Evolutionary conservation across 108 stramenopile genomes (phyloP).

Genomic region (Fistulifera pelliculosa): DNA sequence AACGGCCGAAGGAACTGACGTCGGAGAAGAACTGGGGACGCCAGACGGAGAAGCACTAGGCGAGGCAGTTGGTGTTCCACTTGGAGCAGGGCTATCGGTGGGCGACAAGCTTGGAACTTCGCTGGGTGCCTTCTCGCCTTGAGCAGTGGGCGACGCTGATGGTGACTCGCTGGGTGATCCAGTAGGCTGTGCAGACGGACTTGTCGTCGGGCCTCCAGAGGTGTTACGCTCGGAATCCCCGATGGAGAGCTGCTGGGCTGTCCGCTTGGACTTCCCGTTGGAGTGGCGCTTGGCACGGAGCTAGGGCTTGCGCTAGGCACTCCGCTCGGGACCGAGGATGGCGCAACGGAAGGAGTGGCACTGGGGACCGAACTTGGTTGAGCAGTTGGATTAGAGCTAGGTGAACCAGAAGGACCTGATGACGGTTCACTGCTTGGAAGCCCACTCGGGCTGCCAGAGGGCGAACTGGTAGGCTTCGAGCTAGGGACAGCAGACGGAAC

Average conservation of each 20-base stretch:
- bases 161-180: constrained; percentile 1
- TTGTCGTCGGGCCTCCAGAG: neutral
- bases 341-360: neutral
- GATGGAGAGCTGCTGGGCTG: constrained; percentile 1
- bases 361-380: neutral
- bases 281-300: neutral
- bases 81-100: neutral
- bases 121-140: neutral
- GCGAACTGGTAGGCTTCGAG: neutral
- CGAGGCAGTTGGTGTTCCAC: constrained; percentile 3
- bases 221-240: neutral
- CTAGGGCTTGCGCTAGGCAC: neutral
- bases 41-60: constrained; percentile 1
- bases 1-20: neutral
- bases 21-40: neutral
- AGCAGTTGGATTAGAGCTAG: neutral
- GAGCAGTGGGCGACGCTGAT: neutral
- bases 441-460: neutral
- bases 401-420: neutral
- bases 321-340: too few relatives aligned
- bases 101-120: constrained; percentile 3
- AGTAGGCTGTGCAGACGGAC: constrained; percentile 4
- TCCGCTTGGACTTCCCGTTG: neutral
- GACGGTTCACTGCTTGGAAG: neutral
- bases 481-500: neutral